These are phyloP conservation scores for Cenchrus fungigraminus DNA, from an alignment of 176 grass and related monocot genomes.

Conservation along the genomic window DNA sequence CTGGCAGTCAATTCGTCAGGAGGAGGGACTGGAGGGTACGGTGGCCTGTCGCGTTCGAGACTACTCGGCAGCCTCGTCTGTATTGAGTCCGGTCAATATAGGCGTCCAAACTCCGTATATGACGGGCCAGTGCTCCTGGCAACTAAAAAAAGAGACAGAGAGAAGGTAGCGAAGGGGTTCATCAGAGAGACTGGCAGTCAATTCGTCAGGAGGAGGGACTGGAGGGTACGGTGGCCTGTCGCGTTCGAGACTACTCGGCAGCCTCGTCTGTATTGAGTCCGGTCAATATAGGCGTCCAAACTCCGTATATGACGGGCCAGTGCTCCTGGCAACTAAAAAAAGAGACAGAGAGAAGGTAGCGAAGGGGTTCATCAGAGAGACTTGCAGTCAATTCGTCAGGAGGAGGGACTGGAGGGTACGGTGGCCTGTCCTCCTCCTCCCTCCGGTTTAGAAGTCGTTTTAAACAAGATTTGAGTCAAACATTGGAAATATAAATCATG, in stretches of 20 bases:
- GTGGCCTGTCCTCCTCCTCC: not conserved
- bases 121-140: too few relatives aligned
- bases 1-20: slow-evolving; percentile 21
- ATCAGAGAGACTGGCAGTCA: not conserved
- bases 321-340: too few relatives aligned
- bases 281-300: too few relatives aligned
- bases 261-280: too few relatives aligned
- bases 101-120: too few relatives aligned
- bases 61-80: too few relatives aligned
- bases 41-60: not conserved
- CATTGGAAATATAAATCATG: too few relatives aligned
- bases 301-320: too few relatives aligned
- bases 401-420: not conserved
- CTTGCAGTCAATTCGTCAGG: slow-evolving; percentile 17
- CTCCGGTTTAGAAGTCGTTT: too few relatives aligned
- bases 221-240: not conserved
- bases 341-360: not conserved
- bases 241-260: too few relatives aligned
- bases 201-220: slow-evolving; percentile 12
- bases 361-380: slow-evolving; percentile 10
- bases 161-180: slow-evolving; percentile 11
- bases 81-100: too few relatives aligned
- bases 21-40: not conserved
- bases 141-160: not conserved
- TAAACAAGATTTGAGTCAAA: too few relatives aligned